Conservation (phyloP, 257 asterid genomes). For the Solanum clarkiae region DNA sequence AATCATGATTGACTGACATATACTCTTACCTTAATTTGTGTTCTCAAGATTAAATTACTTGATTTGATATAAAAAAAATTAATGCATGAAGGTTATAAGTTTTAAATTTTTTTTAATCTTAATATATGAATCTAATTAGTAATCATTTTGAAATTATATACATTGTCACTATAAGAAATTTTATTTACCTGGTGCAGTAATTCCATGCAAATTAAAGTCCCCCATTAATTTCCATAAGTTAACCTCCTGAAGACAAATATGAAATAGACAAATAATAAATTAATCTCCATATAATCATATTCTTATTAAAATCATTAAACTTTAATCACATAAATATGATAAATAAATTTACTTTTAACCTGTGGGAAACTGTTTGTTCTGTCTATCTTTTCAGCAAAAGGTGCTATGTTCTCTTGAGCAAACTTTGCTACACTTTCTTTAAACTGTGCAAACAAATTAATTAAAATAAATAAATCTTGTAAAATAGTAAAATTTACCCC, state of each 20-base stretch:
- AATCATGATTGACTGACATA: neutral
- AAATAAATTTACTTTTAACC: conserved; percentile 20
- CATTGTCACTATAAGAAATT: neutral
- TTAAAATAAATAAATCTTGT: neutral
- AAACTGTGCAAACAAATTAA: conserved; percentile 32
- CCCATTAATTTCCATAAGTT: conserved; percentile 98
- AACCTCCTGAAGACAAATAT: conserved; percentile 42
- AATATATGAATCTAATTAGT: neutral
- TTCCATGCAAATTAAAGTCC: conserved; percentile 86
- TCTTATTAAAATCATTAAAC: neutral
- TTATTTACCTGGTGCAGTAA: conserved; percentile 78
- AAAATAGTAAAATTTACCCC: neutral
- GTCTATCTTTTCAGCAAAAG: conserved; percentile 78
- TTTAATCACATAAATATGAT: neutral
- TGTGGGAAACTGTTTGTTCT: conserved; percentile 72
- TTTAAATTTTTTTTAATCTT: neutral
- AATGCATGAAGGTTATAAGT: too few relatives aligned
- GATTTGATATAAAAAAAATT: neutral
- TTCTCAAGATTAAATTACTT: neutral
- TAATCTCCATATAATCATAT: neutral
- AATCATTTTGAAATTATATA: neutral
- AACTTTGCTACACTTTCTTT: conserved; percentile 95
- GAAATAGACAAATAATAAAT: neutral
- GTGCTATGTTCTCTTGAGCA: conserved; percentile 88
- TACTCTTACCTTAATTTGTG: neutral